Conservation (phyloP, 495 filamentous ascomycete species). For the Jackrogersella minutella region DNA sequence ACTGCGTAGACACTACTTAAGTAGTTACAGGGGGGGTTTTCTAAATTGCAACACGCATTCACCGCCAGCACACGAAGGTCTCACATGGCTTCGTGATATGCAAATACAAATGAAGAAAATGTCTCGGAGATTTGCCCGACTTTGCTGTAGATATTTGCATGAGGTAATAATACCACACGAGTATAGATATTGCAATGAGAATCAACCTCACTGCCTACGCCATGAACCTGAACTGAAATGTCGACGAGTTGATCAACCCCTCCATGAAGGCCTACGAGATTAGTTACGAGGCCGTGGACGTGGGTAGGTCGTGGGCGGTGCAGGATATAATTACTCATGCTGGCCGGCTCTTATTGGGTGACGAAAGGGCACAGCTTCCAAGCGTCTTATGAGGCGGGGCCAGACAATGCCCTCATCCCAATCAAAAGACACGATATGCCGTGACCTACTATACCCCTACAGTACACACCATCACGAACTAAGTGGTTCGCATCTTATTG, state of each 20-base stretch:
- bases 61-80: slow-evolving; percentile 21
- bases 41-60: slow-evolving; percentile 1
- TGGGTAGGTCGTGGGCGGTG: slow-evolving; percentile 15
- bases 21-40: slow-evolving; percentile 2
- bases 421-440: slow-evolving; percentile 10
- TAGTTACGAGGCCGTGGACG: not conserved
- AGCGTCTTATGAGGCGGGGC: slow-evolving; percentile 19
- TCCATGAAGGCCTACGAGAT: slow-evolving; percentile 1
- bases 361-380: not conserved
- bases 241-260: slow-evolving; percentile 31
- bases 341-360: slow-evolving; percentile 18
- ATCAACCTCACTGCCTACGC: not conserved
- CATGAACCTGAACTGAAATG: slow-evolving; percentile 4
- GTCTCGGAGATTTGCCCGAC: slow-evolving; percentile 35
- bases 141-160: slow-evolving; percentile 13
- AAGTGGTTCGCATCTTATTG: slow-evolving; percentile 1
- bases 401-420: slow-evolving; percentile 8
- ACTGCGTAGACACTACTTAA: no score
- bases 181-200: not conserved
- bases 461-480: slow-evolving; percentile 27
- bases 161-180: slow-evolving; percentile 6
- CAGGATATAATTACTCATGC: slow-evolving; percentile 22
- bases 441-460: slow-evolving; percentile 22
- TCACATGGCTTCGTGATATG: slow-evolving; percentile 21
- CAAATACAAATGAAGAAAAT: slow-evolving; percentile 5